Percentiles rank a stretch among this genome's conserved stretches.
Conservation (phyloP, 768 basidiomycete species). For the Phaeolepiota aurea region DNA sequence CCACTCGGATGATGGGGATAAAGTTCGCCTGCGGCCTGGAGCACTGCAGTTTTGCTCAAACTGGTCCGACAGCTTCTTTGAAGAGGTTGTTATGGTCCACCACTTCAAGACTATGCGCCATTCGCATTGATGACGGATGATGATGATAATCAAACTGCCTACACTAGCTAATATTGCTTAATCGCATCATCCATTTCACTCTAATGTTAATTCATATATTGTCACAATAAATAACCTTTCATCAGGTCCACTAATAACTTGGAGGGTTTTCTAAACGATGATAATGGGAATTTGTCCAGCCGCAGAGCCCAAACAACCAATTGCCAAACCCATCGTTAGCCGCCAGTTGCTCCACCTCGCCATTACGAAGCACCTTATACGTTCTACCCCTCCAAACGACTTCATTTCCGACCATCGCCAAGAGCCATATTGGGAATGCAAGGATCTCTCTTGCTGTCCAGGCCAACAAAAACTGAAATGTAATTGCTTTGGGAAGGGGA, state of each 20-base stretch:
- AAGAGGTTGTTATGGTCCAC: slow-evolving; percentile 53
- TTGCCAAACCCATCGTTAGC: slow-evolving; percentile 9
- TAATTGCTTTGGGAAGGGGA: slow-evolving; percentile 38
- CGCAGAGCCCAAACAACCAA: too few relatives aligned
- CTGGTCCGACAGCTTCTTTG: slow-evolving; percentile 57
- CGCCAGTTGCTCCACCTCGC: slow-evolving; percentile 44
- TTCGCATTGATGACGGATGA: slow-evolving; percentile 9
- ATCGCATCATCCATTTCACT: neutral
- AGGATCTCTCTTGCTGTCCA: slow-evolving; percentile 78
- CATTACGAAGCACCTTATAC: slow-evolving; percentile 70
- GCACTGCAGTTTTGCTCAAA: slow-evolving; percentile 41
- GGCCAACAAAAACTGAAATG: slow-evolving; percentile 58
- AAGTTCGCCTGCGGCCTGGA: slow-evolving; percentile 38
- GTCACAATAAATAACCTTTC: too few relatives aligned
- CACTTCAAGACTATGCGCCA: slow-evolving; percentile 32
- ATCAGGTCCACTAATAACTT: too few relatives aligned
- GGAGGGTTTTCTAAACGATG: too few relatives aligned
- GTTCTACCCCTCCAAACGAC: slow-evolving; percentile 83
- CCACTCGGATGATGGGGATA: slow-evolving; percentile 29
- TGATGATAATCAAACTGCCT: too few relatives aligned
- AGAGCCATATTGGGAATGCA: slow-evolving; percentile 82
- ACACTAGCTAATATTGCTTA: too few relatives aligned
- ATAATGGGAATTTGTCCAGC: too few relatives aligned
- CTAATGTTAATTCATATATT: slow-evolving; percentile 1
- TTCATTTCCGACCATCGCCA: slow-evolving; percentile 73